Evolutionary conservation across 345 rosid genomes (phyloP), one percentile per base, ranked within the genome.

Genomic region (Barbarea vulgaris): DNA sequence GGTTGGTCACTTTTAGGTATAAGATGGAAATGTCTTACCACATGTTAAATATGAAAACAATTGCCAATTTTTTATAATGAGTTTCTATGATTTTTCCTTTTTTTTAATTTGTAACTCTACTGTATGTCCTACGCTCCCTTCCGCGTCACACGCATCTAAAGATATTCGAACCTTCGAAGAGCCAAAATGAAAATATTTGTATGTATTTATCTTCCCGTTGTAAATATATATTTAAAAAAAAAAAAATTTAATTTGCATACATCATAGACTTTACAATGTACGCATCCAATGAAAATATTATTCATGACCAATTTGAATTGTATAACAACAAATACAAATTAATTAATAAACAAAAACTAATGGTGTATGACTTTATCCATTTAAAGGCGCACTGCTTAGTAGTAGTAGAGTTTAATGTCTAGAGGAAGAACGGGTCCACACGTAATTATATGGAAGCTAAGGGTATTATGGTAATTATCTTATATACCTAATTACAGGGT

Each of bases 1-100:
- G 60, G 44, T 58, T 69, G 78, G 74, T 72, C 74, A 10, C 25
- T 42, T 73, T 73, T 67, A 79, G 81, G 78, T 79, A 34, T 22
- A 13, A 27, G 81, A 79, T 67, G 39, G 74, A 54, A 33, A 73
- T 60, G 78, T 68, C 62, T 73, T 69, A 74, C 82, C 82, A 28
- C 75, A 79, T 73, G 79, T 73, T 67, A 61, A 60, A 74, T 69
- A 62, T 55, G 70, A 24, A 68, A 33, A 64, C 5, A 54, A 6
- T 34, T 33, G 37, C 67, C 19, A 47, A 33, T 10, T 25, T 25
- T 33, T 57, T 50, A 36, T 65, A 64, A 64, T 24, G 54, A 27
- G 59, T 36, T 17, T 18, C 19, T 63, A 33, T 4, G 2, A 41
- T 41, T 41, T 25, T 4, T 37, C 3, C 14, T 44, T 53, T 28